Evolutionary conservation across 2,329 filamentous ascomycete species (phyloP).

Genomic region (Biscogniauxia marginata): DNA sequence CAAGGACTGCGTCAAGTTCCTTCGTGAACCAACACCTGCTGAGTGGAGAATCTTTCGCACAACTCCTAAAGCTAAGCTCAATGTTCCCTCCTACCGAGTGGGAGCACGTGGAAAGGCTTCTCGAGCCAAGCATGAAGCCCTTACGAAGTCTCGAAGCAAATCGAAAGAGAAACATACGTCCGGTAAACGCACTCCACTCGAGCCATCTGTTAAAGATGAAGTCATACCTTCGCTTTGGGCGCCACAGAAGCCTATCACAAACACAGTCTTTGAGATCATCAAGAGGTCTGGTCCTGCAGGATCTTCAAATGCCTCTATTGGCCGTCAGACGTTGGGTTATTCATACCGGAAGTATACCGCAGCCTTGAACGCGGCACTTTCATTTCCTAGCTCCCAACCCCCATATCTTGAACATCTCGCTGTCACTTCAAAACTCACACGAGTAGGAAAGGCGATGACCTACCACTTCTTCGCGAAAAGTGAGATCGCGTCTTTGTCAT

Average conservation of each 20-base stretch:
- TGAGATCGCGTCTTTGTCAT: constrained; percentile 6
- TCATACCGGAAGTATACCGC: constrained; percentile 34
- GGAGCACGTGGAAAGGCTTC: constrained; percentile 30
- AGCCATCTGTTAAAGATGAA: constrained; percentile 6
- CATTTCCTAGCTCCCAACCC: constrained; percentile 39
- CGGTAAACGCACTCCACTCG: not conserved
- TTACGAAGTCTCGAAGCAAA: constrained; percentile 12
- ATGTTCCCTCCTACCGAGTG: constrained; percentile 28
- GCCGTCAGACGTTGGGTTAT: constrained; percentile 30
- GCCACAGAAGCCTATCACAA: constrained; percentile 34
- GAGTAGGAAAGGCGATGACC: constrained; percentile 40
- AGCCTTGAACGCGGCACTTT: constrained; percentile 33
- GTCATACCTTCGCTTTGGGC: constrained; percentile 28
- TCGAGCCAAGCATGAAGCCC: constrained; percentile 23
- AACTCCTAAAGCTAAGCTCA: constrained; percentile 42
- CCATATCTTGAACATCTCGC: constrained; percentile 39
- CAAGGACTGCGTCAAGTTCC: constrained; percentile 61
- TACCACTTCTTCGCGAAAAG: constrained; percentile 38
- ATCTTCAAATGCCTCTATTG: constrained; percentile 33
- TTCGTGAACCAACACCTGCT: constrained; percentile 52
- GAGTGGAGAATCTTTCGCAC: constrained; percentile 57
- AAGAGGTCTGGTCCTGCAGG: constrained; percentile 30
- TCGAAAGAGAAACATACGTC: constrained; percentile 9
- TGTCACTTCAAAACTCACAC: constrained; percentile 37
- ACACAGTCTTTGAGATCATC: constrained; percentile 35